Conservation (phyloP, 2,329 filamentous ascomycete genomes). For the Didymella pinodella region DNA sequence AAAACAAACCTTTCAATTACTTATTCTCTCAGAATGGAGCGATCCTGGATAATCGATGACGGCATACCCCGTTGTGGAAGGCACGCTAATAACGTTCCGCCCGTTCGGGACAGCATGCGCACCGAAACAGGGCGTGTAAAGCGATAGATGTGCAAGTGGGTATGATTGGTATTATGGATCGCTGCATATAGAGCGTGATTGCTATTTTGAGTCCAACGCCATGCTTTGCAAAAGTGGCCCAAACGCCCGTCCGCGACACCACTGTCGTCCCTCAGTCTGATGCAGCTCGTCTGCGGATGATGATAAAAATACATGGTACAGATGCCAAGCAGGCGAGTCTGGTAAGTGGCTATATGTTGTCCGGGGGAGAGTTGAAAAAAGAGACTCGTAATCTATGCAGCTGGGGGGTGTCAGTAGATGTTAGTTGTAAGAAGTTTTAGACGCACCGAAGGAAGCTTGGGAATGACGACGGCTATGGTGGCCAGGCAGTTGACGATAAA, state of each 20-base stretch:
- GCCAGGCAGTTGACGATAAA: slow-evolving; percentile 98
- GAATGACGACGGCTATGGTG: slow-evolving; percentile 90
- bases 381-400: slow-evolving; percentile 51
- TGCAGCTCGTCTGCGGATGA: slow-evolving; percentile 29
- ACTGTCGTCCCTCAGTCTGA: slow-evolving; percentile 26
- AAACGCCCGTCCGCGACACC: slow-evolving; percentile 34
- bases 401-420: slow-evolving; percentile 32
- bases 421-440: too few relatives aligned
- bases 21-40: slow-evolving; percentile 2
- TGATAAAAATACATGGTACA: slow-evolving; percentile 48
- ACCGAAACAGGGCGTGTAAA: background rate
- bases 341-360: slow-evolving; percentile 40
- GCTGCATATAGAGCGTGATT: slow-evolving; percentile 21
- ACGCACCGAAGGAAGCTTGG: slow-evolving; percentile 86
- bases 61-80: slow-evolving; percentile 17
- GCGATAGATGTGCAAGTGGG: background rate
- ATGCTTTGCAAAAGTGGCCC: slow-evolving; percentile 17
- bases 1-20: slow-evolving; percentile 1
- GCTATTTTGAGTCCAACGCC: slow-evolving; percentile 29
- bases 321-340: slow-evolving; percentile 32
- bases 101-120: slow-evolving; percentile 6
- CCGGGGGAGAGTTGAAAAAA: slow-evolving; percentile 50
- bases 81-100: slow-evolving; percentile 14
- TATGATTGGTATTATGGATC: slow-evolving; percentile 18
- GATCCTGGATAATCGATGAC: slow-evolving; percentile 24